Evolutionary conservation across 1,284 basidiomycete genomes (phyloP), one percentile per base, ranked within the genome.

Genomic region (Pseudozyma thailandica): DNA sequence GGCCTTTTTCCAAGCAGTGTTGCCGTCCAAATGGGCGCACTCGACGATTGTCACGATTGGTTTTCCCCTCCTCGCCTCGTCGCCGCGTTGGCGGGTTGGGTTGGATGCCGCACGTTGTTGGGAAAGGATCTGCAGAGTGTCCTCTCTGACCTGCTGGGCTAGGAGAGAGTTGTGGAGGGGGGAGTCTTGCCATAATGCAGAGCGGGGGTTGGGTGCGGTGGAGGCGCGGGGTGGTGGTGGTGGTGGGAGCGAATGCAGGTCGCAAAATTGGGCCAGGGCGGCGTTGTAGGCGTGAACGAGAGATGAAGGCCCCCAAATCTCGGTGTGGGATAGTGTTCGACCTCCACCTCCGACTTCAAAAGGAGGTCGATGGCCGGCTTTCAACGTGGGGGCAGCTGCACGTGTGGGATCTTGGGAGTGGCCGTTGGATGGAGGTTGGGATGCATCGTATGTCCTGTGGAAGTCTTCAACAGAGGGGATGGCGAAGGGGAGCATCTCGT

Each of bases 141-240:
- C 68, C 16, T 27, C 27, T 4, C 28, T 23, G 0, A 71, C 26
- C 30, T 71, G 68, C 8, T 30, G 30, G 1, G 68, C 68, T 0
- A 71, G 50, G 12, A 71, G 30, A 7, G 51, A 56, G 20, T 44
- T 33, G 13, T 44, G 30, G 1, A 12, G 44, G 0, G 68, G 68
- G 1, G 68, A 56, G 18, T 71, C 68, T 6, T 23, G 10, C 68
- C 68, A 71, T 3, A 71, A 42, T 4, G 68, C 49, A 18, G 55
- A 61, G 6, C 33, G 33, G 15, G 33, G 6, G 6, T 5, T 5
- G 15, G 15, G n/a, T n/a, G n/a, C n/a, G n/a, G 30, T 31, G 30
- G 21, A 41, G 13, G 38, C 13, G 15, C 13, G 18, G 23, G 20
- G 20, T 16, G 3, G 37, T n/a, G 12, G 8, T 21, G 16, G 21